Evolutionary conservation across 2,329 filamentous ascomycete species (phyloP), one percentile per base, ranked within the genome.

Genomic region (Penicillium italicum): DNA sequence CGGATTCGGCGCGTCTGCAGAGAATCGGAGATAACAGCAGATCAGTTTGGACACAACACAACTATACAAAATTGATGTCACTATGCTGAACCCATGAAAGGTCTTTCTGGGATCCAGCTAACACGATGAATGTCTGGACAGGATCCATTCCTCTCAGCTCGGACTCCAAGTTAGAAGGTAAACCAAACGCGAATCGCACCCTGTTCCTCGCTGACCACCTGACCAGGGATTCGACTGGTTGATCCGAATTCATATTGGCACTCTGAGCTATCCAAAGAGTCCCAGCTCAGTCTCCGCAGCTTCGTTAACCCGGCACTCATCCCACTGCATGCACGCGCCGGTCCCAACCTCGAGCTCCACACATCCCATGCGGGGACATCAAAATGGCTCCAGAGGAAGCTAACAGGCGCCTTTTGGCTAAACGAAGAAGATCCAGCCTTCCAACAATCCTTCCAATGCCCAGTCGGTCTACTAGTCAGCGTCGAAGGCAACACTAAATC

Each of bases 231-330:
- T 58, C 68, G 68, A 52, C 58, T 76, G 20, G 50, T 74, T 40
- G 69, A 74, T 55, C 61, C 67, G 38, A 66, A 64, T 18, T 66
- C 71, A 24, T 66, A 64, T 50, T 66, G 66, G 58, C 70, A 73
- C 56, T 67, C 65, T 34, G 66, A 72, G 54, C 58, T 75, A 58
- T 61, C 65, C 11, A 74, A 69, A 58, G 63, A 69, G 33, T 64
- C 69, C 5, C 70, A 58, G 20, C 66, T 77, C 10, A 61, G 57
- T 20, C 55, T 76, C 26, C 66, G 65, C 31, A 67, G 67, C 56
- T 73, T 74, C 31, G 73, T 76, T 28, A 73, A 76, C 30, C 74
- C 74, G 7, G 64, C 69, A n/a, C 63, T 74, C 11, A 70, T 77
- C 28, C 74, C 74, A 30, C 63, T 76, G 5, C 71, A 74, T 54